Base-by-base conservation (phyloP, 2,329 filamentous ascomycete genomes). In the Fusarium keratoplasticum region DNA sequence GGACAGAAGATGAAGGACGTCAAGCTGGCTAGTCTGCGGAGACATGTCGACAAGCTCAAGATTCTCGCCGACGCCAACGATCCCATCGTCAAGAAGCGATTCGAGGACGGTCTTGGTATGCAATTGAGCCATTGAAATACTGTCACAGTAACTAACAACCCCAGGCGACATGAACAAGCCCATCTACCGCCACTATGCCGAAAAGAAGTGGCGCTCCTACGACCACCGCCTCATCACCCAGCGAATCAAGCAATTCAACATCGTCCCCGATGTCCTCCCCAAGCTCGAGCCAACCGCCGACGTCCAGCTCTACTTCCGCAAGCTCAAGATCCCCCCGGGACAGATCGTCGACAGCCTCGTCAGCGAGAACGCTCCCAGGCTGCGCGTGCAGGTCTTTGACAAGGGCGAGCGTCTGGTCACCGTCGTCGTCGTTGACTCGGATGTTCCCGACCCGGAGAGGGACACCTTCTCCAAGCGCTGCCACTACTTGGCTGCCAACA, bases 61-160 rank as follows among this genome's bases (percentile, higher is more conserved):
- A 92, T 99, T 42, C 85, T 93, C 71, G 95, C 95, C 27, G 96
- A 99, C 80, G 95, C 97, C 83, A 98, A 98, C 82, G 96, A 98
- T 80, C 96, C 96, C 1, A 78, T 95, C 40, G 94, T 98, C 71
- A 98, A 98, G 90, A 94, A 95, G 84, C 92, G 90, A 75, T 98
- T 97, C 76, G 96, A 99, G 82, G 95, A 98, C 83, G 95, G 95
- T 27, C 84, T 92, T 78, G 95, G 96, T 98, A 86, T 16, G 59
- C 22, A 31, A 20, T 35, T 38, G 14, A n/a, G 5, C 14, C 47
- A 13, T 35, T 42, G 40, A 42, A 6, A n/a, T 35, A 4, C 0
- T 13, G 5, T 18, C 4, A n/a, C 13, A 14, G 4, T 33, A 7
- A 16, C 63, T 66, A 54, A 73, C 63, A 13, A 4, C 20, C 5